A percentile compares a stretch with the other conserved stretches of the same genome.
These are phyloP conservation scores for Trametes elegans DNA, from an alignment of 768 basidiomycete species.

Conservation along the genomic window DNA sequence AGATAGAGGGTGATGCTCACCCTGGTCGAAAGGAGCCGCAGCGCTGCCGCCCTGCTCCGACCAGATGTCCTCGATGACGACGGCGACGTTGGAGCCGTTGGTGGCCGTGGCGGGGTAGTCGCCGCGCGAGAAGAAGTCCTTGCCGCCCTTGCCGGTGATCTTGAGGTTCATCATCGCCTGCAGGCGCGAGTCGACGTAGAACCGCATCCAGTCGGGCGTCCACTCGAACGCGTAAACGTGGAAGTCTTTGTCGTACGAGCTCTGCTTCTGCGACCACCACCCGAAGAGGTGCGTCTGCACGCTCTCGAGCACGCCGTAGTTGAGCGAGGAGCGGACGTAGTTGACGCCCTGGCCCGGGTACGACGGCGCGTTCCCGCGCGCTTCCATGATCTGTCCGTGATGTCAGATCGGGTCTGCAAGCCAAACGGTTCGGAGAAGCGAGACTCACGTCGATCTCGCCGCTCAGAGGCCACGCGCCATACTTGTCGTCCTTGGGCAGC, in stretches of 20 bases:
- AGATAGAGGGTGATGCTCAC: constrained; percentile 27
- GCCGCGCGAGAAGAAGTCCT: constrained; percentile 52
- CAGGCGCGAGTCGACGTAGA: constrained; percentile 52
- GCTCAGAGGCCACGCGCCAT: constrained; percentile 51
- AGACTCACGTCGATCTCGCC: constrained; percentile 60
- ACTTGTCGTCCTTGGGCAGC: constrained; percentile 43
- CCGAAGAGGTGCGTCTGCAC: constrained; percentile 43
- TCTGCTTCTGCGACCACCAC: constrained; percentile 43
- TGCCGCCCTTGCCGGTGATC: constrained; percentile 40
- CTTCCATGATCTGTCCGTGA: constrained; percentile 49
- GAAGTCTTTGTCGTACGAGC: constrained; percentile 46
- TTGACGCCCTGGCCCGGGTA: constrained; percentile 44
- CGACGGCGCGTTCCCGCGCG: constrained; percentile 45
- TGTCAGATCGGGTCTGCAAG: background rate
- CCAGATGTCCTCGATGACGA: constrained; percentile 50
- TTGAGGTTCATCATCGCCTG: constrained; percentile 50
- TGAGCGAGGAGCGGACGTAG: constrained; percentile 55
- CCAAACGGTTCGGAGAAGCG: background rate
- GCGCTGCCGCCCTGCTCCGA: constrained; percentile 40
- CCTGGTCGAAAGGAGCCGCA: constrained; percentile 56
- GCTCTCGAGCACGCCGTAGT: constrained; percentile 59
- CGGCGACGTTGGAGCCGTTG: constrained; percentile 39
- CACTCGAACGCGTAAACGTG: constrained; percentile 60
- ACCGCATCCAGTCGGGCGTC: constrained; percentile 53
- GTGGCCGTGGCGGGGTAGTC: constrained; percentile 49